Base-by-base conservation (phyloP, 495 filamentous ascomycete genomes). In the Penicillium egyptiacum region DNA sequence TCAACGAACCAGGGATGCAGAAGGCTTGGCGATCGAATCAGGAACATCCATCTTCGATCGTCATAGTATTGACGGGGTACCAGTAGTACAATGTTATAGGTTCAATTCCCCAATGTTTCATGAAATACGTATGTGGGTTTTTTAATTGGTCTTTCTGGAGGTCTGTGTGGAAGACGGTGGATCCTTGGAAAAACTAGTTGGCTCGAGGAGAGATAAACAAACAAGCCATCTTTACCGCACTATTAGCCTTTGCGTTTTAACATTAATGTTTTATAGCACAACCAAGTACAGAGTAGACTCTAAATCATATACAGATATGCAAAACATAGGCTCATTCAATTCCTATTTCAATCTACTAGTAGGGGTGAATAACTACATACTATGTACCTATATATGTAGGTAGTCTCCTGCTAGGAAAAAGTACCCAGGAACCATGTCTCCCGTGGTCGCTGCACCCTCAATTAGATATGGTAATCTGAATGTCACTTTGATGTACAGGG, bases 1-100 rank as follows among this genome's bases (percentile, higher is more conserved):
- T 37, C 39, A n/a, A 58, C 35, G 53, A 46, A 47, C 40, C 37
- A 58, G 19, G 58, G 40, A 53, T 22, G 16, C 26, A 14, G 4
- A 54, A 48, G 53, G 50, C 62, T 65, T 65, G 65, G 65, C 65
- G 56, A 23, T 66, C 26, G 33, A 31, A 31, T 56, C 42, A 56
- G 52, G 26, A 35, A 14, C 31, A 35, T 35, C 12, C 12, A 35
- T 35, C 12, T 35, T 35, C 4, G 31, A 35, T 35, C 31, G 11
- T 35, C 31, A 11, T 30, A 30, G 11, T 14, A 35, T 35, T 14
- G 14, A 35, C 31, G 31, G 12, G 31, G 31, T 35, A 14, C 12
- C 11, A 35, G 12, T 1, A 35, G 12, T 1, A 35, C 12, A 14
- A 35, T 35, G 11, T 35, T 14, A 14, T 14, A 35, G 11, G 31